Conservation (phyloP, 441 rosid genomes). For the Lepidium campestre region DNA sequence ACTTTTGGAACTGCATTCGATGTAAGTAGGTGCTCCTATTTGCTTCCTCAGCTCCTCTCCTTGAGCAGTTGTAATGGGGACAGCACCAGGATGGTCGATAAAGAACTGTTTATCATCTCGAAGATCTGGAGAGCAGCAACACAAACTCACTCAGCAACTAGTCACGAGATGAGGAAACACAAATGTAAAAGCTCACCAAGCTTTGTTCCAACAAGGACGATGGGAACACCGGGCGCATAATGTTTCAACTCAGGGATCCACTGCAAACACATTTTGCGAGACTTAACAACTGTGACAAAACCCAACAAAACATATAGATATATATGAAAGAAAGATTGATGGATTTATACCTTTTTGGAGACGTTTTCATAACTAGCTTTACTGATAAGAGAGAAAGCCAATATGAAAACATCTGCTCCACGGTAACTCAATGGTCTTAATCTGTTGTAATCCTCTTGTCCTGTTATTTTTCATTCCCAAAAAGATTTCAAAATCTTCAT, state of each 20-base stretch:
- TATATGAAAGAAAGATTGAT: not conserved
- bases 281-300: not conserved
- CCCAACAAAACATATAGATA: not conserved
- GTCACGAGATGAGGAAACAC: not conserved
- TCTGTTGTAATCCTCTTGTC: slow-evolving; percentile 47
- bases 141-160: slow-evolving; percentile 3
- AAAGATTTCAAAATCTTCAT: not conserved
- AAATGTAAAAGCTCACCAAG: slow-evolving; percentile 31
- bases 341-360: slow-evolving; percentile 32
- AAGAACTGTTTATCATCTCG: slow-evolving; percentile 39
- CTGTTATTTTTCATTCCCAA: slow-evolving; percentile 16
- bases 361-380: slow-evolving; percentile 45
- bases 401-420: slow-evolving; percentile 44
- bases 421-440: slow-evolving; percentile 46
- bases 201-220: slow-evolving; percentile 44
- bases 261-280: slow-evolving; percentile 24
- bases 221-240: slow-evolving; percentile 41
- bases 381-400: slow-evolving; percentile 51
- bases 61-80: slow-evolving; percentile 32
- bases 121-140: slow-evolving; percentile 21
- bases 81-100: slow-evolving; percentile 37
- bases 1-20: slow-evolving; percentile 59
- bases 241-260: slow-evolving; percentile 48
- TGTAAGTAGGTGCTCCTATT: slow-evolving; percentile 48
- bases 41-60: slow-evolving; percentile 56